Conservation (phyloP, 78 protist species). For the Chrysochromulina tobinii region DNA sequence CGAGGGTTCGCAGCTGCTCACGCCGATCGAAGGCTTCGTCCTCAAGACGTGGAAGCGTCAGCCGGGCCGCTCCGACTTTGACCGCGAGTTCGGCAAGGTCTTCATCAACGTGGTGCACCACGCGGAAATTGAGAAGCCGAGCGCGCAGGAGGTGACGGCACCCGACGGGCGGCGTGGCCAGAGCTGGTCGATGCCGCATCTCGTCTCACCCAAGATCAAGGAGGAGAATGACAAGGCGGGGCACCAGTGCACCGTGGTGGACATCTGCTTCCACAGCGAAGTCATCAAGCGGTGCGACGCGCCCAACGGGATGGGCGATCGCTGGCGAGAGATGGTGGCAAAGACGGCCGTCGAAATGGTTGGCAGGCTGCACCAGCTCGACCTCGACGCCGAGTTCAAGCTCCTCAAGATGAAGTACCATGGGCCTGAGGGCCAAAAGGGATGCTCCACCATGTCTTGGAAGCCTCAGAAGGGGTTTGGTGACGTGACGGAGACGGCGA, state of each 20-base stretch:
- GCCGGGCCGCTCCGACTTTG: background rate
- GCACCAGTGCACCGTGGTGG: background rate
- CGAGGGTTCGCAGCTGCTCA: background rate
- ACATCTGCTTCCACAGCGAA: background rate
- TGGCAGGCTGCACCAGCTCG: background rate
- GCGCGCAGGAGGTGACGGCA: background rate
- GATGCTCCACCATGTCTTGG: background rate
- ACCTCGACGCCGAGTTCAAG: background rate
- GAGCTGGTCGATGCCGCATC: background rate
- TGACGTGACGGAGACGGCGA: background rate
- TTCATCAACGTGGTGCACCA: constrained; percentile 9
- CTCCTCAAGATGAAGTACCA: background rate
- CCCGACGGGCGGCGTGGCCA: background rate
- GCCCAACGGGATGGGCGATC: background rate
- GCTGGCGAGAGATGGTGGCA: background rate
- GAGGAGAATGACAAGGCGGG: background rate
- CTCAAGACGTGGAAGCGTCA: background rate
- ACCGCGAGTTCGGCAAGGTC: background rate
- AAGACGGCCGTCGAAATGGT: background rate
- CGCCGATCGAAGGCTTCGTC: background rate
- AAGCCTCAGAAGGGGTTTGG: background rate
- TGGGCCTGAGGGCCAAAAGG: background rate
- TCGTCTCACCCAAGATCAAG: background rate
- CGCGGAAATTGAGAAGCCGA: background rate
- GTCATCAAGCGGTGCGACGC: background rate